Evolutionary conservation across 305 asterid genomes (phyloP), one percentile per base, ranked within the genome.

Genomic region (Striga hermonthica): DNA sequence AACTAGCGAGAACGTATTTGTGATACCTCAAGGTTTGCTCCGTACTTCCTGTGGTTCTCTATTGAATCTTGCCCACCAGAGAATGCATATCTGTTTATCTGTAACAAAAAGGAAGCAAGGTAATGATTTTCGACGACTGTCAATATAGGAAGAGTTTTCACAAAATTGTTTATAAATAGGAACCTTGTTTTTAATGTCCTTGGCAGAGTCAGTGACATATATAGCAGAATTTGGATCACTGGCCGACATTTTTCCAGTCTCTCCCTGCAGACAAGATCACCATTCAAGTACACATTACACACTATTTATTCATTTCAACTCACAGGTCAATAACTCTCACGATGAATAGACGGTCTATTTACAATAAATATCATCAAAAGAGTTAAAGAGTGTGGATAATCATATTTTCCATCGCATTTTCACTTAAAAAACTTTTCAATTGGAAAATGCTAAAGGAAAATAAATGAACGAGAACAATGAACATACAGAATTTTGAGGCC

Each of bases 21-120:
- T 22, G n/a, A 39, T 87, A 93, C 99, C 97, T 90, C 97, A 50
- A 93, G 86, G 77, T 90, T 90, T 70, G 99, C 99, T 70, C 98
- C 99, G 72, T 75, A 82, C 79, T 90, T 82, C 66, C 93, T 74
- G 74, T 93, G 99, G 68, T 87, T 86, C 72, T 93, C 99, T 39
- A 86, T 67, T 45, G 96, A 88, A 79, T 90, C 97, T 83, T 88
- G 95, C 74, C 99, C 97, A 5, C 97, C 97, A 68, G 99, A 93
- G 76, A 93, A 93, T 41, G 99, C 97, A 61, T 81, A 90, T 77
- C 77, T 86, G 79, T 93, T 90, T 63, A 93, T 50, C 99, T 93
- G 90, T 28, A 56, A 10, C 65, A 28, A 7, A 74, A 11, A 48
- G 54, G 22, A 0, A 7, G 22, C 5, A 1, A 48, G 54, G 54